Conservation (phyloP, 2,329 filamentous ascomycete genomes). For the Arthrobotrys sphaeroides region DNA sequence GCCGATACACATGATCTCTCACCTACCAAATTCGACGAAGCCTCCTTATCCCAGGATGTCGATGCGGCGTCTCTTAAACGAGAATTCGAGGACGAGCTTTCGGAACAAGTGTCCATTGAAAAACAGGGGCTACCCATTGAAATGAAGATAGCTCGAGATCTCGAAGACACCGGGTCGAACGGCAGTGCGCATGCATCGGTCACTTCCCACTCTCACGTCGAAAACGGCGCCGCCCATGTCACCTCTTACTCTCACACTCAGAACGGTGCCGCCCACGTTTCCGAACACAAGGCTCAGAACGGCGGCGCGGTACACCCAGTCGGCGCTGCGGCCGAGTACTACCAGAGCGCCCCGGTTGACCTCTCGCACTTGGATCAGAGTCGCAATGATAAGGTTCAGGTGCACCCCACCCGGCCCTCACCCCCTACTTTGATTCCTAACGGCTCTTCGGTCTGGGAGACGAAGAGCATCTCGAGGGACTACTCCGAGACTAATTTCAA, state of each 20-base stretch:
- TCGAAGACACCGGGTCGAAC: no score
- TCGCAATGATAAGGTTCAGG: neutral
- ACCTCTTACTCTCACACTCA: neutral
- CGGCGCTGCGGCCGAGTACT: neutral
- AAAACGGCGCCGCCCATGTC: neutral
- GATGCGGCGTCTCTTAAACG: no score
- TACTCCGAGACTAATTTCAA: slow-evolving; percentile 3
- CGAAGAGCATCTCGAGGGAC: neutral
- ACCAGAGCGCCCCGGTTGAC: no score
- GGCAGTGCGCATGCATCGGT: neutral
- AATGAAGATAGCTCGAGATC: neutral
- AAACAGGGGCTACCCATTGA: neutral
- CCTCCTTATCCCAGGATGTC: no score
- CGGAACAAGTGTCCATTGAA: neutral
- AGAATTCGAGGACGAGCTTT: no score
- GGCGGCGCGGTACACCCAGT: no score
- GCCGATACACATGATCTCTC: neutral
- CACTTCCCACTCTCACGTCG: neutral
- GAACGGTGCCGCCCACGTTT: neutral
- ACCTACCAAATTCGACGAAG: neutral
- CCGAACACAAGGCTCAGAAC: no score
- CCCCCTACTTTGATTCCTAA: neutral
- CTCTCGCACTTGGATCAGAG: no score
- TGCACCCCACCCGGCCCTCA: neutral
- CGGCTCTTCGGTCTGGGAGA: neutral